phyloP scores from a whole-genome alignment of 768 basidiomycete genomes.

The Cyclocybe aegerita region DNA sequence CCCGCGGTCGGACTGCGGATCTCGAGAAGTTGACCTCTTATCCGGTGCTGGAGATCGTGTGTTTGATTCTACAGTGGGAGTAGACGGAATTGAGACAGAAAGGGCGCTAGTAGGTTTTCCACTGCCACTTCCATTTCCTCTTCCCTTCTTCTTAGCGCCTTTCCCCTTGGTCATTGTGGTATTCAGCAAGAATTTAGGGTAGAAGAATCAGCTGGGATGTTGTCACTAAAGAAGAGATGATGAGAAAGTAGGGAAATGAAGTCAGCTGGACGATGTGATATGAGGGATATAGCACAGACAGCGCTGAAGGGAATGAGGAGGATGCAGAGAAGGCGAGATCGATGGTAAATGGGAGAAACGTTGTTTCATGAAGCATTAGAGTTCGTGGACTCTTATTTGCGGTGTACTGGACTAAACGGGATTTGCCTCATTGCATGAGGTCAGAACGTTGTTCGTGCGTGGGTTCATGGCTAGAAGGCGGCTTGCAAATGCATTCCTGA shows the following conservation, averaged over 20 bases:
- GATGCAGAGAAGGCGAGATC: conserved; percentile 1
- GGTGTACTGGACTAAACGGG: conserved; percentile 10
- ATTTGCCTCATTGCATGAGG: conserved; percentile 18
- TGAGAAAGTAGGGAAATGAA: neutral
- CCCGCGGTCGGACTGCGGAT: conserved; percentile 9
- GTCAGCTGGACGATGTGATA: neutral
- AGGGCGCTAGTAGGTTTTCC: neutral
- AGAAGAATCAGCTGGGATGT: neutral
- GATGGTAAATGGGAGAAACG: conserved; percentile 5
- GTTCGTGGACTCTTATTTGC: neutral
- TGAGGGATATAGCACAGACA: neutral
- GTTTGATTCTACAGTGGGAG: neutral
- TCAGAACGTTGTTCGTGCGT: conserved; percentile 15
- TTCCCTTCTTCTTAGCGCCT: conserved; percentile 5
- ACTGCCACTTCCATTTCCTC: neutral
- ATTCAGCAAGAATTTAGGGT: neutral
- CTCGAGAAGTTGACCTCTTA: conserved; percentile 5
- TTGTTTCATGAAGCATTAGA: conserved; percentile 8
- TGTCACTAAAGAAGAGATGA: neutral
- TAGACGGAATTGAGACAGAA: conserved; percentile 1
- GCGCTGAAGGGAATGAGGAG: neutral
- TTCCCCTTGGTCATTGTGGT: neutral
- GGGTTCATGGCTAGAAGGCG: neutral
- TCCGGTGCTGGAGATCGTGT: neutral
- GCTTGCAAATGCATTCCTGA: too few species aligned